Base-by-base conservation (phyloP, 768 basidiomycete genomes). In the Leucogyrophana mollusca region DNA sequence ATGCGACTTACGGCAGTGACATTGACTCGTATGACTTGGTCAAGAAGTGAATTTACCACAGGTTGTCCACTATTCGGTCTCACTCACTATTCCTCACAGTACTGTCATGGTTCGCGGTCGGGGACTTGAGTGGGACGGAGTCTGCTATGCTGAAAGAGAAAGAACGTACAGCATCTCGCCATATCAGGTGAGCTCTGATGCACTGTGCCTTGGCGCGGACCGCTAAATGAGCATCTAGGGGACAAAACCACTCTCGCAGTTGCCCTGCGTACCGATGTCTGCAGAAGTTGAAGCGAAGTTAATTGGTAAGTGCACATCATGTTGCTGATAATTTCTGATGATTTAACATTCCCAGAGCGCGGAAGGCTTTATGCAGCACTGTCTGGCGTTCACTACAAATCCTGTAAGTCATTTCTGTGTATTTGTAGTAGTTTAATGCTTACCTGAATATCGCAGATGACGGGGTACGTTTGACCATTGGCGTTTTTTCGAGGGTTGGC, bases 351-450 rank as follows among this genome's bases (percentile, higher is more conserved):
- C n/a, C 21, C 24, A 56, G 55, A 38, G 13, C 51, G 56, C 20
- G 56, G 56, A n/a, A 34, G 16, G 9, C 36, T 36, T 4, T 56
- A 57, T 20, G 39, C 36, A 8, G 22, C 49, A 10, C 42, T 45
- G 7, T 23, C 52, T 23, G 56, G 56, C 16, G 27, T 54, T 9
- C 56, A 57, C 27, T 54, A 56, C 32, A 45, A 27, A 39, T 24
- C 35, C 9, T 57, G 56, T 51, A 27, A 38, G 56, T 56, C 16
- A n/a, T n/a, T n/a, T n/a, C n/a, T n/a, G n/a, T n/a, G n/a, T n/a
- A n/a, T n/a, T n/a, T n/a, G n/a, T n/a, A n/a, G n/a, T n/a, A n/a
- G n/a, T n/a, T n/a, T n/a, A n/a, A n/a, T n/a, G n/a, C n/a, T n/a
- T n/a, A n/a, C n/a, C n/a, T n/a, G n/a, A n/a, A n/a, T n/a, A n/a